Base-by-base conservation (phyloP, 495 filamentous ascomycete species). In the Aspergillus mulundensis region DNA sequence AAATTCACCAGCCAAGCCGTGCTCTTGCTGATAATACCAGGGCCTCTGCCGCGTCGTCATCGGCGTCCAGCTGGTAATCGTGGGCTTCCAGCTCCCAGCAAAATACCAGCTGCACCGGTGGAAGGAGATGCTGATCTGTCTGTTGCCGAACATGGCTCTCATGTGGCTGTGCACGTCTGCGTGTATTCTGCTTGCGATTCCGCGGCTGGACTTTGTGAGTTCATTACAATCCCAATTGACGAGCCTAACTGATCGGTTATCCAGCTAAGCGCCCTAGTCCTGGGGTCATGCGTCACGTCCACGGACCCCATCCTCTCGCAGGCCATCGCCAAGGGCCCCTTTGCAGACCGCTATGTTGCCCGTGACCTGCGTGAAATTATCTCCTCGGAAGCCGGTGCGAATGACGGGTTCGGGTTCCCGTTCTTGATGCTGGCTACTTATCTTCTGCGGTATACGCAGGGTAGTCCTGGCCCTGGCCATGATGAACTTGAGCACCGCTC, bases 381-480 rank as follows among this genome's bases (percentile, higher is more conserved):
- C 5, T 56, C 53, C 42, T 56, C 53, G 11, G 53, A 56, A 47
- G 53, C 53, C 1, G 53, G 53, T 7, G 32, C 47, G 8, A 56
- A 56, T 15, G 53, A 56, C 34, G 53, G 53, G 2, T 56, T 56
- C 11, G 53, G 53, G 14, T 56, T 56, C n/a, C 53, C 53, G 0
- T 56, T 56, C 49, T n/a, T 56, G 7, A 56, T 56, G 53, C 44
- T 56, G 21, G 53, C 53, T 4, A 56, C 53, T 2, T 56, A 56
- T 28, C 21, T 56, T 0, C 42, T 56, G 44, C 53, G 53, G 32
- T 47, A 56, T 49, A 47, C 53, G 23, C 43, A 56, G n/a, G 53
- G 53, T 11, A 18, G 39, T 20, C 28, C 16, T 20, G 36, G 5
- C 28, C 28, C 19, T 12, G 21, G 19, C 7, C 30, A 55, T 8